Evolutionary conservation across 164 flowering plant species (phyloP).

Genomic region (Berberis thunbergii): DNA sequence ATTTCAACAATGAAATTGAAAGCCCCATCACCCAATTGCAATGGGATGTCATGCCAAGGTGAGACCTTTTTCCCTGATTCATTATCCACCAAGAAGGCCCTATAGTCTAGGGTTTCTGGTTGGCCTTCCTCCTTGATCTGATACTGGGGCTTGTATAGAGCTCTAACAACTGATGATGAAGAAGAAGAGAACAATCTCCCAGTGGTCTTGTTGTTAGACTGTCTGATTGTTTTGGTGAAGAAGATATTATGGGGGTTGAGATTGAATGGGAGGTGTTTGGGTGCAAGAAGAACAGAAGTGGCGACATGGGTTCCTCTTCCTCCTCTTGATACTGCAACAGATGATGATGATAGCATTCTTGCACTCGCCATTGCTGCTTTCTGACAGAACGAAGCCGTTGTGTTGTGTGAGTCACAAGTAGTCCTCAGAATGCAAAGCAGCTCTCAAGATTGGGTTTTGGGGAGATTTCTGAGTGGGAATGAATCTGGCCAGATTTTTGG

Average conservation of each 20-base stretch:
- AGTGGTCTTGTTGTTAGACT: background rate
- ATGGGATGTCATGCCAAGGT: slow-evolving; percentile 96
- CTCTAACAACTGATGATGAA: slow-evolving; percentile 3
- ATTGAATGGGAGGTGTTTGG: background rate
- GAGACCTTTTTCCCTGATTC: slow-evolving; percentile 77
- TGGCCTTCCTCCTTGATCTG: slow-evolving; percentile 66
- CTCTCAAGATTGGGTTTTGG: background rate
- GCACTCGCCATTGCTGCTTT: background rate
- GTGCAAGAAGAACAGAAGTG: background rate
- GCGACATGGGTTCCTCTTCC: background rate
- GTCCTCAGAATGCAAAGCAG: background rate
- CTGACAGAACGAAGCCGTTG: background rate
- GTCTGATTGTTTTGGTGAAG: background rate
- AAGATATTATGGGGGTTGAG: background rate
- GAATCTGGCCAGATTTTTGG: background rate
- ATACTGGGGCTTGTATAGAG: slow-evolving; percentile 57
- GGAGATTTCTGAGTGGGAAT: background rate
- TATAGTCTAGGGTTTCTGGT: slow-evolving; percentile 79
- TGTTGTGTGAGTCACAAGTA: background rate
- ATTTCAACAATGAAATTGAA: slow-evolving; percentile 91
- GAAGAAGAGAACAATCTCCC: slow-evolving; percentile 30
- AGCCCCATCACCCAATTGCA: slow-evolving; percentile 72
- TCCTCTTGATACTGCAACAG: background rate
- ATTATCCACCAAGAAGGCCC: slow-evolving; percentile 63
- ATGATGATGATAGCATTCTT: background rate